These are phyloP conservation scores for Termitomyces sp. DNA, from an alignment of 768 basidiomycete genomes.

Conservation along the genomic window DNA sequence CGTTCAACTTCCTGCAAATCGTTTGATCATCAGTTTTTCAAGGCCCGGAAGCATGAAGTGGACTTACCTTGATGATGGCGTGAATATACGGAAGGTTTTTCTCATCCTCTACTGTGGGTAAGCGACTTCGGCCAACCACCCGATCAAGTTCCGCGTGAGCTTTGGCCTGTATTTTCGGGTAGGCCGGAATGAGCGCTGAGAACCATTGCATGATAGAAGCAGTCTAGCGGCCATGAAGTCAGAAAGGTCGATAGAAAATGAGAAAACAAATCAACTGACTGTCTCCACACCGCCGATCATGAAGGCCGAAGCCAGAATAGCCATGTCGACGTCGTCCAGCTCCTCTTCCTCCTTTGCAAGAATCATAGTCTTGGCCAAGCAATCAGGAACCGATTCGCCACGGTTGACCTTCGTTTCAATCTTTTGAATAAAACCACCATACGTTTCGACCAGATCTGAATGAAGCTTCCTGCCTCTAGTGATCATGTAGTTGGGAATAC, in stretches of 20 bases:
- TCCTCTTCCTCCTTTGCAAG: slow-evolving; percentile 29
- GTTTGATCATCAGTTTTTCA: slow-evolving; percentile 15
- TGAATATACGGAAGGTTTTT: slow-evolving; percentile 33
- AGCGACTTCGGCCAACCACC: slow-evolving; percentile 26
- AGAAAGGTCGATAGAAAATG: not conserved
- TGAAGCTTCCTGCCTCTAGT: slow-evolving; percentile 38
- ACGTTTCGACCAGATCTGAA: slow-evolving; percentile 31
- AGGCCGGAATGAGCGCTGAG: slow-evolving; percentile 31
- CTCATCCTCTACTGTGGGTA: slow-evolving; percentile 30
- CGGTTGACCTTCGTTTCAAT: slow-evolving; percentile 32
- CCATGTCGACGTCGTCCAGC: slow-evolving; percentile 36
- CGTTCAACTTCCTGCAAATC: slow-evolving; percentile 32
- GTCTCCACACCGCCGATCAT: slow-evolving; percentile 46
- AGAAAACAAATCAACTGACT: slow-evolving; percentile 20
- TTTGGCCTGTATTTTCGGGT: slow-evolving; percentile 25
- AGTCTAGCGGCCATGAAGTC: slow-evolving; percentile 22
- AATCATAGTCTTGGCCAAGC: slow-evolving; percentile 38
- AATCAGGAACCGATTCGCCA: slow-evolving; percentile 39
- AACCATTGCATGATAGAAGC: slow-evolving; percentile 38
- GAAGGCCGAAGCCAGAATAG: slow-evolving; percentile 38
- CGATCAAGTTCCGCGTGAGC: slow-evolving; percentile 29
- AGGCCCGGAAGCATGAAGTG: slow-evolving; percentile 8
- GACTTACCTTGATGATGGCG: slow-evolving; percentile 28
- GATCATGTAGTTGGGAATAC: slow-evolving; percentile 34
- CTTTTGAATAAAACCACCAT: slow-evolving; percentile 36